phyloP scores from a whole-genome alignment of 805 yeast genomes.

The Candida vartiovaarae region DNA sequence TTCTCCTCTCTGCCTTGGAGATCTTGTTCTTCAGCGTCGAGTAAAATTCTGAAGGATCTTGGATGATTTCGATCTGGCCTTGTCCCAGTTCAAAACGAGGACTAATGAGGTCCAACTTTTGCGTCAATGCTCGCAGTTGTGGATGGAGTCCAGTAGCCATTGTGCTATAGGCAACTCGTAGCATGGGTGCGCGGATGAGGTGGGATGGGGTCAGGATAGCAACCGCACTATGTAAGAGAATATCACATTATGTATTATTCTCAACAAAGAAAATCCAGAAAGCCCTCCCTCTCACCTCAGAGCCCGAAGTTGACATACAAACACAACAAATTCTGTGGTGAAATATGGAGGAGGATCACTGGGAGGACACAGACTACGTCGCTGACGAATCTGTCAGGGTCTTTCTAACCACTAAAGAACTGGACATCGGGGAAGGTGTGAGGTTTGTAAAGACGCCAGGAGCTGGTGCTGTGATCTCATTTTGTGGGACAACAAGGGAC shows the following conservation, averaged over 20 bases:
- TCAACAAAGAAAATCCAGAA: no score
- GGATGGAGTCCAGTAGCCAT: conserved; percentile 30
- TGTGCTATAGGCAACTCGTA: conserved; percentile 3
- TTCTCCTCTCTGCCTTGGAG: conserved; percentile 47
- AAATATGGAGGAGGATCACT: neutral
- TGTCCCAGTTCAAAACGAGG: conserved; percentile 58
- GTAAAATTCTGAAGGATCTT: conserved; percentile 71
- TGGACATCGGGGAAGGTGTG: conserved; percentile 19
- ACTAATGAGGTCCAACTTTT: conserved; percentile 54
- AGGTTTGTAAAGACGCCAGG: conserved; percentile 34
- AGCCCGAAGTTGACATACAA: no score
- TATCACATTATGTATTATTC: no score
- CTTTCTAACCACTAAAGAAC: conserved; percentile 19
- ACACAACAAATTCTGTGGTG: no score
- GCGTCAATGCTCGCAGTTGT: conserved; percentile 33
- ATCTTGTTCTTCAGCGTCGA: conserved; percentile 56
- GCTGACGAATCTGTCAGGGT: conserved; percentile 11
- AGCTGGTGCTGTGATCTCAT: conserved; percentile 43
- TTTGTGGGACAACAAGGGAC: conserved; percentile 46
- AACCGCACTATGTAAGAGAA: no score
- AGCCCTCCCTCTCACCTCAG: conserved; percentile 2
- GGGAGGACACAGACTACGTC: neutral
- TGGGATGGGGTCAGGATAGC: no score
- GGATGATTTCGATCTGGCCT: conserved; percentile 54
- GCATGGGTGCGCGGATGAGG: neutral